Conservation (phyloP, 129 eudicot species). For the Helianthus tuberosus region DNA sequence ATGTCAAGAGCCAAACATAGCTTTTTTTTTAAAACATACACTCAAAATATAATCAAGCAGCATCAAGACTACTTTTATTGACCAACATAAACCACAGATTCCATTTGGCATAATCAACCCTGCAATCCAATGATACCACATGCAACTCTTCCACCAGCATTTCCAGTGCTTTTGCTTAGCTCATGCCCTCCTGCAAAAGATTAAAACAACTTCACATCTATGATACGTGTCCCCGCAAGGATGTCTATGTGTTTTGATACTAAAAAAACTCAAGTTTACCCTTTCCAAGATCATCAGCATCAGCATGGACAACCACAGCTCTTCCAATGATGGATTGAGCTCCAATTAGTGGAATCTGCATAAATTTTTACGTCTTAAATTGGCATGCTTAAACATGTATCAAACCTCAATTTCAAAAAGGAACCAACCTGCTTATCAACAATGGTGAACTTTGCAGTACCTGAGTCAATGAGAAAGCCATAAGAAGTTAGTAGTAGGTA, state of each 20-base stretch:
- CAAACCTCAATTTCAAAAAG: background rate
- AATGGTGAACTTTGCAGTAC: conserved; percentile 73
- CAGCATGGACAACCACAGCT: conserved; percentile 98
- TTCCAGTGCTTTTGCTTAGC: conserved; percentile 92
- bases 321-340: conserved; percentile 85
- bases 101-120: conserved; percentile 48
- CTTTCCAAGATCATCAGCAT: conserved; percentile 97
- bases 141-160: conserved; percentile 95
- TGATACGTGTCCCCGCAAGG: too few relatives aligned
- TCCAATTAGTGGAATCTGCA: conserved; percentile 88
- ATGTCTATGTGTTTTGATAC: background rate
- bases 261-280: conserved; percentile 39
- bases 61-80: conserved; percentile 16
- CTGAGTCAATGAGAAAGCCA: conserved; percentile 38
- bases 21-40: background rate
- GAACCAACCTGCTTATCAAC: conserved; percentile 77
- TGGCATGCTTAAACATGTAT: conserved; percentile 7
- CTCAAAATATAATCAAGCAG: conserved; percentile 8
- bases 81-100: background rate
- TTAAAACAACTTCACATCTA: background rate
- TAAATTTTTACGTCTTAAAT: conserved; percentile 16
- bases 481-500: background rate
- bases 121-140: conserved; percentile 89
- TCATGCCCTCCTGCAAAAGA: conserved; percentile 80
- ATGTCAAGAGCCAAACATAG: background rate